Base-by-base conservation (phyloP, 495 filamentous ascomycete species). In the Penicillium simplicissimum region DNA sequence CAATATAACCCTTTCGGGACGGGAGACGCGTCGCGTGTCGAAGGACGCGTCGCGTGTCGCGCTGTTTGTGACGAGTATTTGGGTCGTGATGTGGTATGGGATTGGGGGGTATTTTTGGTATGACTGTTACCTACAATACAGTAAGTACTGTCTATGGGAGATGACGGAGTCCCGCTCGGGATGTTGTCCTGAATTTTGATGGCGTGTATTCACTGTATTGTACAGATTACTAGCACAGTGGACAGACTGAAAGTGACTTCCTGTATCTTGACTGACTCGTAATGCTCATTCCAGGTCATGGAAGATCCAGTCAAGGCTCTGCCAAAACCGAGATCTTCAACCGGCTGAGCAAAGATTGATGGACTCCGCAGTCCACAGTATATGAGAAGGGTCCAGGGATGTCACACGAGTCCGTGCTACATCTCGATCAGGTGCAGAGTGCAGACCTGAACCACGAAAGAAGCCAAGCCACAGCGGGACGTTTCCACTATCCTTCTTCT, bases 1-100 rank as follows among this genome's bases (percentile, higher is more conserved):
- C 64, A 63, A 63, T 67, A 60, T 63, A 63, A 63, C 64, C 28
- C 33, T 34, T 56, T 64, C 48, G 28, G 62, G 62, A 48, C 40
- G 59, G 31, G 28, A 28, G 11, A 23, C 60, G 64, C 55, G 60
- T 57, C 64, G 64, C 43, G 17, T n/a, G 35, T 21, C 55, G 42
- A n/a, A n/a, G n/a, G 11, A 23, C 60, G 64, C 55, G 60, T 57
- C 64, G 64, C 43, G 17, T n/a, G 35, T 21, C 55, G 42, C 55
- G 56, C 33, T 35, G 51, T 53, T 53, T 34, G 8, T 19, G 15
- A 53, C 33, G 7, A 14, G 51, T 49, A 49, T 21, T 19, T 6
- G 11, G n/a, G 28, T 31, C 51, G 28, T 19, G 31, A 36, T 9
- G 14, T 11, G 1, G 31, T n/a, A n/a, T 48, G 23, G 23, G 10